These are phyloP conservation scores for Podila horticola DNA, from an alignment of 192 early-diverging fungal genomes.

Conservation along the genomic window DNA sequence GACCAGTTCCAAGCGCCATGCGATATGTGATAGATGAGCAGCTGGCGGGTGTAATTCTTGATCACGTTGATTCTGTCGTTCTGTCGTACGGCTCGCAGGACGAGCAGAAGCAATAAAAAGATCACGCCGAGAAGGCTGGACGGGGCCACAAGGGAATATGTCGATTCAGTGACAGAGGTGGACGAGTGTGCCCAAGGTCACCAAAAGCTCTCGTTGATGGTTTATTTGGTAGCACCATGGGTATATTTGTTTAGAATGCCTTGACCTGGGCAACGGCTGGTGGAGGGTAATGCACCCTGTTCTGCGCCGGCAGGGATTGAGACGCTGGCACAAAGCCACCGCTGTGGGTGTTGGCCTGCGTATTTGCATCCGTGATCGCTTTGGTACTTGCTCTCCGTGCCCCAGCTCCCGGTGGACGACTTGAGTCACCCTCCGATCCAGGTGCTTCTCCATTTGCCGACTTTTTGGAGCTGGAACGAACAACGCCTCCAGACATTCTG, in stretches of 20 bases:
- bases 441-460: background rate
- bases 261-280: background rate
- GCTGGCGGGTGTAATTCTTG: too few relatives aligned
- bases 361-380: constrained; percentile 7
- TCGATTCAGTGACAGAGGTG: too few relatives aligned
- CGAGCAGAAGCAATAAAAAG: too few relatives aligned
- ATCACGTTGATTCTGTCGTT: too few relatives aligned
- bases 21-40: too few relatives aligned
- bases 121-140: too few relatives aligned
- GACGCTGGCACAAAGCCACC: too few relatives aligned
- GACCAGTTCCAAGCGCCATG: too few relatives aligned
- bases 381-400: background rate
- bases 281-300: background rate
- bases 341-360: background rate
- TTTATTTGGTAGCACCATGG: background rate
- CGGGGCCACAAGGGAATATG: too few relatives aligned
- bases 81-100: too few relatives aligned
- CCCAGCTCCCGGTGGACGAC: background rate
- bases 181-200: too few relatives aligned
- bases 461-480: constrained; percentile 8
- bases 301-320: background rate
- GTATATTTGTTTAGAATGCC: background rate
- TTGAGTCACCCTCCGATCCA: background rate
- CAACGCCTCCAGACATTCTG: constrained; percentile 6
- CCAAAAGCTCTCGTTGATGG: background rate